Evolutionary conservation across 2,329 filamentous ascomycete genomes (phyloP).

Genomic region (Fusarium papillatum): DNA sequence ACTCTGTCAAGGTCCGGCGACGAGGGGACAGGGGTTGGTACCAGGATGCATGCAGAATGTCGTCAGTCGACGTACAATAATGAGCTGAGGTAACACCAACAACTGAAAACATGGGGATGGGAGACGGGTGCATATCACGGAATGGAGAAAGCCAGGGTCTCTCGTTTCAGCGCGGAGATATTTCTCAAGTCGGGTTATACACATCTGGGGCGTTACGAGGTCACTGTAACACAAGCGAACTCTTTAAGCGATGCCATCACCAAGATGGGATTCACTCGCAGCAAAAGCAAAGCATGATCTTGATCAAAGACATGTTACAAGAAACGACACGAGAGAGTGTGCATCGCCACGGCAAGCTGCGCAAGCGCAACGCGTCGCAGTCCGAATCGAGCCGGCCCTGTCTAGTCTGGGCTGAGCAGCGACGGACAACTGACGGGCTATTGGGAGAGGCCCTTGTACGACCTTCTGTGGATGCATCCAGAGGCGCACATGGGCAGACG

Average conservation of each 20-base stretch:
- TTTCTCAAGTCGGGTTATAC: conserved; percentile 19
- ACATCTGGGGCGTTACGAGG: conserved; percentile 29
- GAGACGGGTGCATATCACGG: conserved; percentile 12
- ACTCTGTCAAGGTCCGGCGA: neutral
- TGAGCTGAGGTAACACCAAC: conserved; percentile 27
- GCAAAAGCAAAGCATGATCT: conserved; percentile 7
- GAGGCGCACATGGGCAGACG: conserved; percentile 35
- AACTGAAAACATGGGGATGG: conserved; percentile 11
- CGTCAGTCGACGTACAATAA: conserved; percentile 25
- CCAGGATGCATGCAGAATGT: conserved; percentile 17
- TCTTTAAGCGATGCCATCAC: conserved; percentile 14
- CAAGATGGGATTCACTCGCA: conserved; percentile 32
- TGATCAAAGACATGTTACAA: neutral
- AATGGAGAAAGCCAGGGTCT: conserved; percentile 4
- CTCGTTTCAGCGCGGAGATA: conserved; percentile 36
- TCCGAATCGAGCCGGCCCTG: conserved; percentile 26
- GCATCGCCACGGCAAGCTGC: conserved; percentile 35
- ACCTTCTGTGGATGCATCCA: conserved; percentile 36
- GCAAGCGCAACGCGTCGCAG: conserved; percentile 40
- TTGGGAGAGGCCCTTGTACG: conserved; percentile 19
- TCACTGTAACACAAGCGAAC: conserved; percentile 21
- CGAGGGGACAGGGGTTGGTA: conserved; percentile 21
- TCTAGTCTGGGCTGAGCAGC: conserved; percentile 30
- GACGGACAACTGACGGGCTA: conserved; percentile 26
- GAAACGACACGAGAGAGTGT: conserved; percentile 2